phyloP scores from a whole-genome alignment of 176 grass and related monocot species.

The Oryza officinalis region DNA sequence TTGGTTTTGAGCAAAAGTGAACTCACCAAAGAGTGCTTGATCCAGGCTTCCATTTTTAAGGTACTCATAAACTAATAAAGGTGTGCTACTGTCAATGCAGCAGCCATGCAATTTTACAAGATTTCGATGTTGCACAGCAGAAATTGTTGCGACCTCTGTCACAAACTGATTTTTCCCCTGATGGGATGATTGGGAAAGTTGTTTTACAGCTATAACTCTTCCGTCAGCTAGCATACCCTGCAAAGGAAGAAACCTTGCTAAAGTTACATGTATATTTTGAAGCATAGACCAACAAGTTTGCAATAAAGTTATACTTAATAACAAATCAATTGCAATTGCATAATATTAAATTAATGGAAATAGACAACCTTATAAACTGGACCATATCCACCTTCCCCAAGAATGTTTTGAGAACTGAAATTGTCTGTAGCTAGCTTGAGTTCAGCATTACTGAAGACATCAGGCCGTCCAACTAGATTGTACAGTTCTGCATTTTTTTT shows the following conservation, averaged over 20 bases:
- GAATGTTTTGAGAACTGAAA: conserved; percentile 54
- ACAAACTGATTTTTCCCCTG: conserved; percentile 60
- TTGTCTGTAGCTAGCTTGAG: conserved; percentile 19
- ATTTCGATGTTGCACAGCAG: conserved; percentile 45
- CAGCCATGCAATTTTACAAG: conserved; percentile 54
- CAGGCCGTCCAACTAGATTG: conserved; percentile 26
- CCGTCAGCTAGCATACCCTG: conserved; percentile 53
- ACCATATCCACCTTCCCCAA: conserved; percentile 72
- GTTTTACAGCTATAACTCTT: conserved; percentile 53
- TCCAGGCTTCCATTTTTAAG: conserved; percentile 71
- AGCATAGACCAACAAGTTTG: neutral
- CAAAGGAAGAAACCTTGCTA: neutral
- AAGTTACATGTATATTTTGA: neutral
- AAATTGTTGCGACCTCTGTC: conserved; percentile 49
- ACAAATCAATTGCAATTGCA: neutral
- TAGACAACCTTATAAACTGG: conserved; percentile 53
- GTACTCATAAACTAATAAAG: conserved; percentile 70
- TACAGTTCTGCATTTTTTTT: conserved; percentile 6
- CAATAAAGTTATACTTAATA: neutral
- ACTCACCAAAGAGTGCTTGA: conserved; percentile 58
- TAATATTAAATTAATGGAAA: neutral
- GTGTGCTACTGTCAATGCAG: conserved; percentile 52
- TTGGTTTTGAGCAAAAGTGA: neutral
- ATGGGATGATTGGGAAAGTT: conserved; percentile 48
- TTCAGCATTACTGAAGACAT: conserved; percentile 31